phyloP scores from a whole-genome alignment of 108 stramenopile genomes.

The Chaetoceros muelleri region DNA sequence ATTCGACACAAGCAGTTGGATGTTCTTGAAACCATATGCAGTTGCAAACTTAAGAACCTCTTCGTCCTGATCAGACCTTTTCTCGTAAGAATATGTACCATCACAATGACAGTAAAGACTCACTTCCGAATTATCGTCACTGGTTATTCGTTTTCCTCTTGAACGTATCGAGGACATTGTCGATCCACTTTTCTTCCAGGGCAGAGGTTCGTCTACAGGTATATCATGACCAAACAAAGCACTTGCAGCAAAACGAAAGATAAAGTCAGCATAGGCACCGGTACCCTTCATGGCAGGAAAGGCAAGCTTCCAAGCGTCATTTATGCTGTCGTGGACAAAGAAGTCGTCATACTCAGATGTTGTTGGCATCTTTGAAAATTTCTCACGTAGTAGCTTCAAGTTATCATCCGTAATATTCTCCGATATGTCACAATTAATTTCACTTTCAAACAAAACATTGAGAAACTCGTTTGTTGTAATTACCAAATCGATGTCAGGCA shows the following conservation, averaged over 20 bases:
- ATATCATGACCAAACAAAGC: slow-evolving; percentile 42
- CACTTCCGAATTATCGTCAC: slow-evolving; percentile 33
- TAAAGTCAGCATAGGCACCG: slow-evolving; percentile 72
- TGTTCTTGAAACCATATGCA: slow-evolving; percentile 95
- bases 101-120: slow-evolving; percentile 40
- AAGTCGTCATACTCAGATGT: neutral
- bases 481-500: slow-evolving; percentile 88
- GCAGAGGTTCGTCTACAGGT: slow-evolving; percentile 18
- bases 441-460: slow-evolving; percentile 48
- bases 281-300: slow-evolving; percentile 18
- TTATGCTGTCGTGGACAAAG: neutral
- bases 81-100: slow-evolving; percentile 31
- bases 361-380: slow-evolving; percentile 1
- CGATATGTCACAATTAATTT: slow-evolving; percentile 1
- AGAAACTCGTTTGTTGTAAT: slow-evolving; percentile 85
- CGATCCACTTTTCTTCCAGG: slow-evolving; percentile 34
- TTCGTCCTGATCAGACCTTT: neutral
- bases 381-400: neutral
- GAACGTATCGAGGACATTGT: slow-evolving; percentile 1
- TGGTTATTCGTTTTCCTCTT: slow-evolving; percentile 4
- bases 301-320: neutral
- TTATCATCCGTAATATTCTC: slow-evolving; percentile 3
- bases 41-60: slow-evolving; percentile 68
- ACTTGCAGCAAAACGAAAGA: slow-evolving; percentile 57
- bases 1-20: slow-evolving; percentile 70